phyloP scores from a whole-genome alignment of 73 alveolate genomes.

The Paramecium pentaurelia region DNA sequence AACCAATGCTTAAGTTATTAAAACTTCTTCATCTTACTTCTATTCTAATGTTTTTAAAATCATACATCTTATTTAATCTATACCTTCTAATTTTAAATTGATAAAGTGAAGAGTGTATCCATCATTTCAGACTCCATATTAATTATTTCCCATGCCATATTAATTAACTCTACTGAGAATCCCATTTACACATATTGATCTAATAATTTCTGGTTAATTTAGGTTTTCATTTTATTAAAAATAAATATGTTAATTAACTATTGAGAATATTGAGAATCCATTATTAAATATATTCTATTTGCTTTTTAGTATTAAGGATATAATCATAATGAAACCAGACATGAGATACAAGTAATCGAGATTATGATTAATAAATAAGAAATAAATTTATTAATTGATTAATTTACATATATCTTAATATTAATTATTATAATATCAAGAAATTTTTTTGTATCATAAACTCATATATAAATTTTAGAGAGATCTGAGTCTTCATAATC shows the following conservation, averaged over 20 bases:
- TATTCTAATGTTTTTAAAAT: background rate
- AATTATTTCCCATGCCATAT: conserved; percentile 24
- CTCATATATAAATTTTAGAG: too few species aligned
- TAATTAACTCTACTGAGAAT: background rate
- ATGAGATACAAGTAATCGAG: too few species aligned
- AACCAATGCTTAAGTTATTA: background rate
- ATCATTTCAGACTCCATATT: background rate
- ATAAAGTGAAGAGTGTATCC: background rate
- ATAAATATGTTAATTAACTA: background rate
- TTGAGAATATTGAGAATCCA: background rate
- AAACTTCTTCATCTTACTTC: background rate
- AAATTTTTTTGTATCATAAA: too few species aligned
- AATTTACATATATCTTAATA: too few species aligned
- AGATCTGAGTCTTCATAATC: too few species aligned
- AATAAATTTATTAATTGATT: too few species aligned
- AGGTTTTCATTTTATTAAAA: background rate
- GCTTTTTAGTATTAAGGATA: too few species aligned
- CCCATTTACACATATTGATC: background rate
- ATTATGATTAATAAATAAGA: too few species aligned
- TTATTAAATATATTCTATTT: too few species aligned
- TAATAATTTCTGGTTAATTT: background rate
- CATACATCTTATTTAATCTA: too few species aligned
- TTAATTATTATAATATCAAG: too few species aligned
- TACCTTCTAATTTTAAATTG: background rate
- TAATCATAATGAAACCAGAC: too few species aligned